Conservation (phyloP, 805 yeast genomes). For the Saccharomycopsis microspora region DNA sequence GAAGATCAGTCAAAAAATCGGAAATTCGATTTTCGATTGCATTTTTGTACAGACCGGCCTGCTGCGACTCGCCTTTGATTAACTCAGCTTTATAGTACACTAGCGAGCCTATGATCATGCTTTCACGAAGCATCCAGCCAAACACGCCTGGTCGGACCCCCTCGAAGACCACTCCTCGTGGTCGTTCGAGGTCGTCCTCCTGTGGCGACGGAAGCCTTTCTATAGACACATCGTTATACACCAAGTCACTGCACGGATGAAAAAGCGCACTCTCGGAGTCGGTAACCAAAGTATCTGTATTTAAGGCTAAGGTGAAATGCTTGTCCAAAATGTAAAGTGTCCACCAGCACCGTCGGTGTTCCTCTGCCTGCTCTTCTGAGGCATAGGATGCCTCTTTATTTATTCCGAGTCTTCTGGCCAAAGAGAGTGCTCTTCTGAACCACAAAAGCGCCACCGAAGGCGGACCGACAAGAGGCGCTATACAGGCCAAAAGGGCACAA, state of each 20-base stretch:
- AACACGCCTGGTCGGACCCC: constrained; percentile 25
- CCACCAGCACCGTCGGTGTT: constrained; percentile 31
- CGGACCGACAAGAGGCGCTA: constrained; percentile 11
- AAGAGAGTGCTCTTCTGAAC: constrained; percentile 7
- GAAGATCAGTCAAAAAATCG: not conserved
- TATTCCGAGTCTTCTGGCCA: constrained; percentile 5
- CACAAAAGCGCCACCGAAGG: constrained; percentile 7
- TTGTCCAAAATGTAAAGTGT: constrained; percentile 28
- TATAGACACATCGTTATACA: constrained; percentile 16
- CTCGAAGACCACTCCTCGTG: constrained; percentile 19
- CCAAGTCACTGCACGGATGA: constrained; percentile 25
- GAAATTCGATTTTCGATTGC: not conserved
- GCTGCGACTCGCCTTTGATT: not conserved
- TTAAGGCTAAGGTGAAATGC: constrained; percentile 27
- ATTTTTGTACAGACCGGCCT: not conserved
- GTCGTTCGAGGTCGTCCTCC: constrained; percentile 21
- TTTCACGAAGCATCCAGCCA: constrained; percentile 28
- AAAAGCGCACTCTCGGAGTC: constrained; percentile 22
- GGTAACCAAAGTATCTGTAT: constrained; percentile 22
- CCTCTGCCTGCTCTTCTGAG: constrained; percentile 26
- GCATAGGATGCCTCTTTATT: constrained; percentile 3
- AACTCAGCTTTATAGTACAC: constrained; percentile 3
- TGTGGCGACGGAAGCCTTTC: constrained; percentile 20
- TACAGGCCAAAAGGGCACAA: constrained; percentile 6
- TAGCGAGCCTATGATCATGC: constrained; percentile 22